Base-by-base conservation (phyloP, 2,329 filamentous ascomycete species). In the Aspergillus pseudonomiae region DNA sequence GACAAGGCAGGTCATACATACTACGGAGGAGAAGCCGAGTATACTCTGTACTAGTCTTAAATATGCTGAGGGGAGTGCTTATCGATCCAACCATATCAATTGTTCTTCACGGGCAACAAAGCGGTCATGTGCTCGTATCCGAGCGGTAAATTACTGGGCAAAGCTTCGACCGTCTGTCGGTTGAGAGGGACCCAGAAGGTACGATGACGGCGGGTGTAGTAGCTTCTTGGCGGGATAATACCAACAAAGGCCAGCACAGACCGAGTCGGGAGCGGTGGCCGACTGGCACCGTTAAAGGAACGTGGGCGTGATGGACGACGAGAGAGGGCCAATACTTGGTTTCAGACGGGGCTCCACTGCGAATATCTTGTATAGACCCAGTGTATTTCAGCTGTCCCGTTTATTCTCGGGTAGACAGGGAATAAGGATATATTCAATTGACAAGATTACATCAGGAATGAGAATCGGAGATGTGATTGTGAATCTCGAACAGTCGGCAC, bases 231-330 rank as follows among this genome's bases (percentile, higher is more conserved):
- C 32, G 21, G 30, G 16, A 39, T 63, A 30, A 63, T 59, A 46
- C 34, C 56, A 59, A 59, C 52, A 41, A 55, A 55, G 52, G 21
- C 19, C 32, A 39, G n/a, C 52, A 55, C 52, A 55, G 52, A 55
- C 52, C 32, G 32, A 55, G 21, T 55, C 32, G 52, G 32, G 36
- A 34, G 34, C 34, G 52, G 21, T 55, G 19, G 32, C 52, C n/a
- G 52, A 36, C 32, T 39, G 52, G 52, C 19, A 55, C 6, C 9
- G 30, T 52, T 10, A 3, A 26, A 24, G 52, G 24, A 55, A 55
- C 52, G 52, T 55, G 52, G 52, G 52, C 4, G 52, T 55, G 32
- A 55, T 55, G 32, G 34, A 34, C 21, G 32, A 39, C 24, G 32
- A 39, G 36, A 41, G 52, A 34, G 36, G 52, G 32, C 21, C 32